phyloP scores from a whole-genome alignment of 2,329 filamentous ascomycete species.

The Tympanopsis confertula region DNA sequence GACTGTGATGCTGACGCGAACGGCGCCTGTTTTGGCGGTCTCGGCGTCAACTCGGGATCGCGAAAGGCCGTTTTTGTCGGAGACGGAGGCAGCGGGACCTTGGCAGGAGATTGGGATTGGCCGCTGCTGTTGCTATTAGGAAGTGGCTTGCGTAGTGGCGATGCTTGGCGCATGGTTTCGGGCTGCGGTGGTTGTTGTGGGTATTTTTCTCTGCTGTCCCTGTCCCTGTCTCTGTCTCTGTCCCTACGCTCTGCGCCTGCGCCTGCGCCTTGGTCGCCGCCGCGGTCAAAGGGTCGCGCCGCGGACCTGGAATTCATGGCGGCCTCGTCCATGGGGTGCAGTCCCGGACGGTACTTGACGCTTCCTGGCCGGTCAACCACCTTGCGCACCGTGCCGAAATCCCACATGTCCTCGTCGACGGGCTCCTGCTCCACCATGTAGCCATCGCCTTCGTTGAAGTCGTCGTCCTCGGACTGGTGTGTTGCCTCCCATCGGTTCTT shows the following conservation, averaged over 20 bases:
- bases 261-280: constrained; percentile 34
- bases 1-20: constrained; percentile 34
- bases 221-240: constrained; percentile 38
- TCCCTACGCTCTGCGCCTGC: constrained; percentile 26
- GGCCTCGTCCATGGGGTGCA: constrained; percentile 68
- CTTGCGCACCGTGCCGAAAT: constrained; percentile 89
- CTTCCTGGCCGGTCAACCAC: constrained; percentile 31
- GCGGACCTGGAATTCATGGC: constrained; percentile 65
- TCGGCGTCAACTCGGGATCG: constrained; percentile 31
- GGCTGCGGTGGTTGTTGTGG: constrained; percentile 49
- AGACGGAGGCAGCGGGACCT: constrained; percentile 47
- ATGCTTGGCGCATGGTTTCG: constrained; percentile 31
- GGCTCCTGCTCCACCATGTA: constrained; percentile 32
- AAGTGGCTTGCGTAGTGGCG: no score
- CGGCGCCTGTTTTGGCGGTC: constrained; percentile 31
- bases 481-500: constrained; percentile 77
- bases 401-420: constrained; percentile 70
- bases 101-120: constrained; percentile 37
- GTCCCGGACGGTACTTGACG: constrained; percentile 40
- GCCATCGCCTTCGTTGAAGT: constrained; percentile 13
- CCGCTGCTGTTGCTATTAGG: constrained; percentile 6
- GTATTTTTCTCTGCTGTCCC: constrained; percentile 30
- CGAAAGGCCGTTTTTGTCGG: constrained; percentile 31
- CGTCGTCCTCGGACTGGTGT: constrained; percentile 56
- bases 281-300: constrained; percentile 31